A percentile compares a stretch with the other conserved stretches of the same genome.
phyloP scores from a whole-genome alignment of 129 eudicot genomes.

The Helianthus tuberosus region DNA sequence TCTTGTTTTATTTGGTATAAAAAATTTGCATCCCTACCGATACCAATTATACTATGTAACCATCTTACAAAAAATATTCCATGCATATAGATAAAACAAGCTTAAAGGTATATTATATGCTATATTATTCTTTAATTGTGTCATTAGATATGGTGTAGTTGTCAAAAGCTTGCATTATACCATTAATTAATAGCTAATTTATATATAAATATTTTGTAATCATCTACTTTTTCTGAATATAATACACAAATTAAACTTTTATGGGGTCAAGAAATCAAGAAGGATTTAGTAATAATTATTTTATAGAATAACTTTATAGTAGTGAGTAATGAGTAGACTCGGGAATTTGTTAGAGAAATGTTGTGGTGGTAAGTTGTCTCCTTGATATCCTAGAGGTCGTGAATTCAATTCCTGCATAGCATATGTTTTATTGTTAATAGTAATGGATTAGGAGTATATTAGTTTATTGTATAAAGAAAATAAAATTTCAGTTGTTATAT shows the following conservation, averaged over 20 bases:
- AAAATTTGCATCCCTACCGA: too few species aligned
- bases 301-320: too few species aligned
- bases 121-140: slow-evolving; percentile 6
- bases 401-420: too few species aligned
- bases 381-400: too few species aligned
- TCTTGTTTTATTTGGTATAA: too few species aligned
- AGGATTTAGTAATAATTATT: background rate
- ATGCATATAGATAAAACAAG: slow-evolving; percentile 2
- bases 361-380: too few species aligned
- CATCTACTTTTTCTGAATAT: background rate
- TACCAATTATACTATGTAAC: background rate
- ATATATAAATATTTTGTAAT: background rate
- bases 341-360: too few species aligned
- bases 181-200: background rate
- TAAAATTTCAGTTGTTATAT: too few species aligned
- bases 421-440: too few species aligned
- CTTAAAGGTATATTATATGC: background rate
- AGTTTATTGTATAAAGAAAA: too few species aligned
- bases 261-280: background rate
- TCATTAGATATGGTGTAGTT: slow-evolving; percentile 14
- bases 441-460: too few species aligned
- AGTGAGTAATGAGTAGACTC: too few species aligned
- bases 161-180: slow-evolving; percentile 21
- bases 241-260: background rate
- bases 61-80: background rate